A percentile compares a stretch with the other conserved stretches of the same genome.
Evolutionary conservation across 495 filamentous ascomycete genomes (phyloP).

Genomic region (Neurospora terricola): DNA sequence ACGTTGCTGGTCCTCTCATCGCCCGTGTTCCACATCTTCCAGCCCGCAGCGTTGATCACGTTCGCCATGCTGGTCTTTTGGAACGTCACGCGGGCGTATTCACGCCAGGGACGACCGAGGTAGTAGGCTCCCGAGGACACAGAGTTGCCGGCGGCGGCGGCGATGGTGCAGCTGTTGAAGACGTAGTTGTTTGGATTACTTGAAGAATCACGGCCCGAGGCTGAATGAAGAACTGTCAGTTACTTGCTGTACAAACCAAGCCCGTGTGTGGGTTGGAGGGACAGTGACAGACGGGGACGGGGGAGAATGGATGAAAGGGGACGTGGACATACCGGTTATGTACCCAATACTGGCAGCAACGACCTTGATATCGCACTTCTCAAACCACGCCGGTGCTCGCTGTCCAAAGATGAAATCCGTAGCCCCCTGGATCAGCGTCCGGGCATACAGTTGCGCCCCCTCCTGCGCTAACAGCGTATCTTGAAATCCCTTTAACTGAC

Average conservation of each 20-base stretch:
- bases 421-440: conserved; percentile 46
- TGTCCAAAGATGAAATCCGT: conserved; percentile 63
- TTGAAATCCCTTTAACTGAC: conserved; percentile 47
- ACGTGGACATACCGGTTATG: conserved; percentile 40
- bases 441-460: conserved; percentile 49
- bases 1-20: conserved; percentile 43
- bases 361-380: conserved; percentile 46
- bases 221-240: conserved; percentile 14
- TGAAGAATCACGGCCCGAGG: conserved; percentile 45
- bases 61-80: conserved; percentile 44
- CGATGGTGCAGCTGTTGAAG: conserved; percentile 46
- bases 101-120: conserved; percentile 56
- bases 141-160: conserved; percentile 34
- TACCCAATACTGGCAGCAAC: conserved; percentile 36
- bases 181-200: conserved; percentile 49
- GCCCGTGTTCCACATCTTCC: conserved; percentile 46
- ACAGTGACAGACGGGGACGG: neutral
- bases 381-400: conserved; percentile 51
- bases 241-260: no score
- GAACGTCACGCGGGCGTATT: conserved; percentile 52
- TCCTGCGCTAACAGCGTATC: conserved; percentile 51
- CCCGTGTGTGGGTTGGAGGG: no score
- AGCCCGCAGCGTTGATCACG: conserved; percentile 52
- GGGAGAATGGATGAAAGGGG: neutral
- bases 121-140: conserved; percentile 45